Base-by-base conservation (phyloP, 768 basidiomycete species). In the Podaxis sp. region DNA sequence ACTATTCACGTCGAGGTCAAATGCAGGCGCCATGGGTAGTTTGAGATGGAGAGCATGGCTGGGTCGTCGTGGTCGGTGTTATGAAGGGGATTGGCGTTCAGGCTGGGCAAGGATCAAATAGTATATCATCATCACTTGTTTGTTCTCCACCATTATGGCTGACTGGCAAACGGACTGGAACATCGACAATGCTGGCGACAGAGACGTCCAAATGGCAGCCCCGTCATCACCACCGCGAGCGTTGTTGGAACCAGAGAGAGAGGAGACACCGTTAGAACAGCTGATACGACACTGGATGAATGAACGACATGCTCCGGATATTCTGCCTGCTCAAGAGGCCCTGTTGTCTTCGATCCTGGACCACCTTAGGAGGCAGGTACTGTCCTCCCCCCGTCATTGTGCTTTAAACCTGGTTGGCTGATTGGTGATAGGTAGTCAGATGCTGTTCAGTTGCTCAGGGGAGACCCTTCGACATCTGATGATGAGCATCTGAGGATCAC, bases 401-500 rank as follows among this genome's bases (percentile, higher is more conserved):
- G 38, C 17, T 30, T 30, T 33, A 19, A 12, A 67, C 48, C 30
- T 5, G 60, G 36, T 39, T 64, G 24, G 36, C 42, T 64, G 24
- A 61, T 55, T 64, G 38, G 58, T 57, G 51, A 42, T 67, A 68
- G 64, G 67, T 65, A 96, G 94, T 87, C 89, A 63, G 87, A 91
- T 66, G 86, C 85, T 61, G 93, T 92, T 39, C 93, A 85, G 70
- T 77, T 84, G 53, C 76, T 97, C 33, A 83, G 92, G 3, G 85
- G 86, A 26, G 93, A 96, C 72, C 90, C 93, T 0, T 84, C 86
- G 40, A 89, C 92, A 2, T 93, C 90, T 1, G 94, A 96, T 69
- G 94, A 96, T 65, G 95, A 98, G 66, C 95, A 98, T 69, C 91
- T 95, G 64, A 82, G 93, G 67, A 92, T 96, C 38, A 89, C 94